Conservation (phyloP, 768 basidiomycete genomes). For the Mycena capillaripes region DNA sequence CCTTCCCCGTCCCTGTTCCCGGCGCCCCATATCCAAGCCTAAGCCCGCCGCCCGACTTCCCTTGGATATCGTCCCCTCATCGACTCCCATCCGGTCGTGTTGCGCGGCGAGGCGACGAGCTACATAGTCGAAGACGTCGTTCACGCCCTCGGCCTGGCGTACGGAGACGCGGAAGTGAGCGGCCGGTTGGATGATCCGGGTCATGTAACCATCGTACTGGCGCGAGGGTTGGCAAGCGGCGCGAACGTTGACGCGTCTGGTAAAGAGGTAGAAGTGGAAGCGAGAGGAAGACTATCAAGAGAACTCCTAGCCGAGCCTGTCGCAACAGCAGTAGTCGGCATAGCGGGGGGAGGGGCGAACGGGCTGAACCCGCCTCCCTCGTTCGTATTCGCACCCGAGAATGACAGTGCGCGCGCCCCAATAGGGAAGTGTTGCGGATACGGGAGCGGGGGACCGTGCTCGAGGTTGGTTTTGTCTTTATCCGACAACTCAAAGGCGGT, state of each 20-base stretch:
- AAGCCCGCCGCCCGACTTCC: no score
- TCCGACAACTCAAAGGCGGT: neutral
- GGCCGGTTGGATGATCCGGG: constrained; percentile 44
- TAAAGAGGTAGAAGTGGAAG: neutral
- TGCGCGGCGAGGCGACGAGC: constrained; percentile 57
- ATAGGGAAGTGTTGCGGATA: constrained; percentile 36
- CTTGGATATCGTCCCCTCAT: no score
- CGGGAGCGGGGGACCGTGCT: constrained; percentile 28
- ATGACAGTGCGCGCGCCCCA: constrained; percentile 19
- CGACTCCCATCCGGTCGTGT: neutral
- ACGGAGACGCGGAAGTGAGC: constrained; percentile 83
- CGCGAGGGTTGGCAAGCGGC: no score
- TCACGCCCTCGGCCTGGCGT: constrained; percentile 79
- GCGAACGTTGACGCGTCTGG: neutral
- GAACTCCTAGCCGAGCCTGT: neutral
- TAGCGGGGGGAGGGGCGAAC: neutral
- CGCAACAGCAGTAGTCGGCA: constrained; percentile 3
- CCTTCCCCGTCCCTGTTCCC: neutral
- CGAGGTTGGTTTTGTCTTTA: no score
- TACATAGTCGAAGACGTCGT: constrained; percentile 84
- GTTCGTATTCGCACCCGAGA: no score
- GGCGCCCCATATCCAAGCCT: no score
- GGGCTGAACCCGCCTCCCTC: neutral
- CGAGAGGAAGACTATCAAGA: neutral
- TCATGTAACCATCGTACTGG: constrained; percentile 24